Base-by-base conservation (phyloP, 1,284 basidiomycete genomes). In the Pseudomicrostroma phylloplanum region DNA sequence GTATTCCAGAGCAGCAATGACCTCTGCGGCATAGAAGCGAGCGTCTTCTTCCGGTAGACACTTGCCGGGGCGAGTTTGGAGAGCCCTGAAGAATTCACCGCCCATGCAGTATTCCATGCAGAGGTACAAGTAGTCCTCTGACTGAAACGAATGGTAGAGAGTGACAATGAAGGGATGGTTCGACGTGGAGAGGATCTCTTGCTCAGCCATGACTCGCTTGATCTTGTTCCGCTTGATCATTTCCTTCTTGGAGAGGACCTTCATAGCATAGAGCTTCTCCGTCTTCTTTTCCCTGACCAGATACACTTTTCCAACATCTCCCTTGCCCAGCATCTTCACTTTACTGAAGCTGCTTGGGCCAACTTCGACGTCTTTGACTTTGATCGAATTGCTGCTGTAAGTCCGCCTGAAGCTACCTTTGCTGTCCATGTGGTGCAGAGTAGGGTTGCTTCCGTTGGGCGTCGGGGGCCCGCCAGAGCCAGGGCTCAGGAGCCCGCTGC, bases 1-100 rank as follows among this genome's bases (percentile, higher is more conserved):
- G 79, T 98, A 98, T 82, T 99, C 96, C 73, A 99, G 82, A 26
- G 96, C 96, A 49, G 96, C 94, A 59, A 91, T 90, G 55, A 99
- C 96, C 82, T 99, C 96, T 67, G 96, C 94, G 58, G 96, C 96
- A 79, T 99, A 99, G 82, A 98, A 98, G 63, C 92, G 86, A 40
- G 94, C 90, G 46, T 91, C 92, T 67, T 96, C 92, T 82, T 98
- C 96, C 26, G 90, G 83, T 19, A 99, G 85, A 80, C 96, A 97
- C 79, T 94, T 97, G 54, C 91, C 92, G 2, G 94, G 96, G 64
- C 92, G 85, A 53, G 90, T 91, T 59, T 78, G 76, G 8, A 78
- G 62, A 11, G 94, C 92, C 40, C 96, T 88, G 85, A 99, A 98
- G 83, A 98, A 98, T 80, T 98, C 94, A 65, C 94, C 94, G 49